Base-by-base conservation (phyloP, 1,284 basidiomycete species). In the Cutaneotrichosporon cutaneum region DNA sequence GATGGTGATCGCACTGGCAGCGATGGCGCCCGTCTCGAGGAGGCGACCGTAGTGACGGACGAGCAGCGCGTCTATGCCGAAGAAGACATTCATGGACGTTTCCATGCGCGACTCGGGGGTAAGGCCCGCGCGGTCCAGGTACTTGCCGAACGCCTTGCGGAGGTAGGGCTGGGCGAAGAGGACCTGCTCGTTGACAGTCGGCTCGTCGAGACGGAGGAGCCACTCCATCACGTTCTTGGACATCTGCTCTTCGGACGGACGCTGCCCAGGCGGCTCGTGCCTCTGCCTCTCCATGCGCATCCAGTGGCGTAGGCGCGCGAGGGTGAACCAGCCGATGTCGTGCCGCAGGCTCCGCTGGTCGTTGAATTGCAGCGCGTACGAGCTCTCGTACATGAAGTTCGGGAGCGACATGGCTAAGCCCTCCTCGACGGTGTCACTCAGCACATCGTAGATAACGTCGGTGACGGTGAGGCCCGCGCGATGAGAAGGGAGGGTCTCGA, bases 251-350 rank as follows among this genome's bases (percentile, higher is more conserved):
- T 47, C 45, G 14, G 53, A 24, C 11, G 56, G 52, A 11, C 52
- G 52, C 52, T n/a, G 21, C 11, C 14, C 22, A 7, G 13, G 4
- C 22, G 21, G 35, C 0, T n/a, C 33, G 21, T 22, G n/a, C 8
- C 33, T 35, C 10, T 33, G 52, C 21, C 32, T 56, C 55, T 45
- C 30, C 56, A 27, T 54, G 26, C 65, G 64, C 45, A 66, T 44
- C 74, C 74, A 77, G 39, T 77, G 71, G 4, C 75, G 65, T n/a
- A 77, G 65, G 1, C 75, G 68, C 32, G 71, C 64, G 3, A 78
- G 57, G 10, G 72, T 60, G 50, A 69, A 64, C 77, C 77, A 78
- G 6, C 77, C 77, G 1, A 69, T 62, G 51, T 76, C 72, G 18
- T 66, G 63, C 18, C 77, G 70, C 22, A 76, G 69, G 54, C 70